phyloP scores from a whole-genome alignment of 1,284 basidiomycete genomes.

The Malassezia pachydermatis region DNA sequence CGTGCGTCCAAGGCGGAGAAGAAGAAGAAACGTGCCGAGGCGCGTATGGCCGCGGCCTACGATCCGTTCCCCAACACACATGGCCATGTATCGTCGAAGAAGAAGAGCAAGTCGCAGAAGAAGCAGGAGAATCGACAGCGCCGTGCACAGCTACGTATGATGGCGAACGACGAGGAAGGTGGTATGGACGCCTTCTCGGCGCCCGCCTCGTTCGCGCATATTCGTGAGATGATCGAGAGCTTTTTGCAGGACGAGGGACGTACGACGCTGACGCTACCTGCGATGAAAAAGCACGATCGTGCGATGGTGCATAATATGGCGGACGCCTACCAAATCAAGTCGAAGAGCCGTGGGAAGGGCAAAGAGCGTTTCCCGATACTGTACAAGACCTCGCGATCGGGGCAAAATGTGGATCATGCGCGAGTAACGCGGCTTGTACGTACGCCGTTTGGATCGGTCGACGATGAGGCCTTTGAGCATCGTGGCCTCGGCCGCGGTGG shows the following conservation, averaged over 20 bases:
- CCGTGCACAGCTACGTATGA: conserved; percentile 23
- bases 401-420: conserved; percentile 21
- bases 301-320: conserved; percentile 45
- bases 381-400: conserved; percentile 37
- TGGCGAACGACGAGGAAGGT: conserved; percentile 18
- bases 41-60: conserved; percentile 53
- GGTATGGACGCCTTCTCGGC: conserved; percentile 18
- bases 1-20: conserved; percentile 27
- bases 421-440: conserved; percentile 28
- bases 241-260: conserved; percentile 28
- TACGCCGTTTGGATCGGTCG: conserved; percentile 26
- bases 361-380: conserved; percentile 35
- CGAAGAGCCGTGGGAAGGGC: conserved; percentile 34
- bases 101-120: conserved; percentile 27
- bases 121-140: conserved; percentile 25
- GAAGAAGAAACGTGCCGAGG: conserved; percentile 33
- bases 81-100: conserved; percentile 27
- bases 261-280: conserved; percentile 37
- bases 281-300: conserved; percentile 44
- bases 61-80: conserved; percentile 49
- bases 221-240: conserved; percentile 33
- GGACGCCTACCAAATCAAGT: conserved; percentile 33
- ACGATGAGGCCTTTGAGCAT: conserved; percentile 19
- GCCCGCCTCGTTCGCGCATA: conserved; percentile 25
- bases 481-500: conserved; percentile 17